Conservation (phyloP, 2,329 filamentous ascomycete species). For the Magnaporthales sp. region DNA sequence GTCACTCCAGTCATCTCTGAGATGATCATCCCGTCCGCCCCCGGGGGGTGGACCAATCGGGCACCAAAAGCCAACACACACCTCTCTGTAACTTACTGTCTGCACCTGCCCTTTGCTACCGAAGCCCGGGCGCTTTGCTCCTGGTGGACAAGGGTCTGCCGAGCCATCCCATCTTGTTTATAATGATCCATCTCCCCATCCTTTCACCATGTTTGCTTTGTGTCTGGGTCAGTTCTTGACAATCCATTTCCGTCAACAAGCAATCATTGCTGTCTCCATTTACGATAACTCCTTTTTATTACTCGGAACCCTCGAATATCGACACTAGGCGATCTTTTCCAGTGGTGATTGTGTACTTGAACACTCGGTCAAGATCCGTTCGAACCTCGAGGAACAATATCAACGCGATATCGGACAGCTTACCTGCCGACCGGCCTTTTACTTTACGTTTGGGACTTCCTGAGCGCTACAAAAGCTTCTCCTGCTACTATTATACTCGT, state of each 20-base stretch:
- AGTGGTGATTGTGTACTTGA: not conserved
- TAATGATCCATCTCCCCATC: not conserved
- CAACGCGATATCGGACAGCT: not conserved
- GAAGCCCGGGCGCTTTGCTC: not conserved
- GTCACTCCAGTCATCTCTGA: not conserved
- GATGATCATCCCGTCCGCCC: not conserved
- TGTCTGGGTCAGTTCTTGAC: not conserved
- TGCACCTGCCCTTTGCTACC: not conserved
- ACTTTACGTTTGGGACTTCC: not conserved
- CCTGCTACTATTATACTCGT: not conserved
- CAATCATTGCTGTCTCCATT: not conserved
- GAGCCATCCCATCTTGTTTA: not conserved
- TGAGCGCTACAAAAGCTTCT: not conserved
- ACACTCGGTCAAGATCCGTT: not conserved
- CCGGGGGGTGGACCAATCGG: not conserved
- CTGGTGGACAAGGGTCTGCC: not conserved
- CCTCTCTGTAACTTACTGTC: not conserved
- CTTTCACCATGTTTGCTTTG: not conserved
- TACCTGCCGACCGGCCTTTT: not conserved
- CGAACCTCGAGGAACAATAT: too few species aligned
- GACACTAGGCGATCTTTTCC: not conserved
- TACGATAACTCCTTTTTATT: not conserved
- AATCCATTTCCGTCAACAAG: not conserved
- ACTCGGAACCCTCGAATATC: not conserved
- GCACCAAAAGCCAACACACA: not conserved